Conservation (phyloP, 1,284 basidiomycete species). For the Bjerkandera adusta region DNA sequence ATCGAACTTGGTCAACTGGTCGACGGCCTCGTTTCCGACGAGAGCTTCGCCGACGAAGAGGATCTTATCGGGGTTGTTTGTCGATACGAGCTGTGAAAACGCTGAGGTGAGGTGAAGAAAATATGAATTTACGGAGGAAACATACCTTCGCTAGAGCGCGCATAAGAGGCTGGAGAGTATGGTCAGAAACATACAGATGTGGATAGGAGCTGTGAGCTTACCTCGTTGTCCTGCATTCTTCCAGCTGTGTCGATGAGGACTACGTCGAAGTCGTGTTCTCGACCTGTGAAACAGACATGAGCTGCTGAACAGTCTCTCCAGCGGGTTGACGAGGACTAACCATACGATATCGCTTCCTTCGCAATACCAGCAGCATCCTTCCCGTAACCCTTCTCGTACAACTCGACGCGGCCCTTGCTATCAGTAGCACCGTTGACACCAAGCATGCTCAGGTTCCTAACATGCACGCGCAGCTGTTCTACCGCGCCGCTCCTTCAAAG, state of each 20-base stretch:
- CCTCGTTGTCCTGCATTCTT: slow-evolving; percentile 98
- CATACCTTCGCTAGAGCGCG: slow-evolving; percentile 98
- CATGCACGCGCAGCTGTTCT: slow-evolving; percentile 96
- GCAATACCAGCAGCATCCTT: slow-evolving; percentile 98
- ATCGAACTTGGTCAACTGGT: slow-evolving; percentile 94
- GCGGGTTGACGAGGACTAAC: slow-evolving; percentile 38
- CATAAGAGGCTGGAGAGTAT: slow-evolving; percentile 75
- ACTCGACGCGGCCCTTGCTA: slow-evolving; percentile 80
- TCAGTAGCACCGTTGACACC: slow-evolving; percentile 66
- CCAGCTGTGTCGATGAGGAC: slow-evolving; percentile 98
- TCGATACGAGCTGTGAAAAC: slow-evolving; percentile 73
- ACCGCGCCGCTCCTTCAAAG: slow-evolving; percentile 88
- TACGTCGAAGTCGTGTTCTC: slow-evolving; percentile 88
- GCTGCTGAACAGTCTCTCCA: background rate
- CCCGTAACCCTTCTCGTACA: slow-evolving; percentile 96
- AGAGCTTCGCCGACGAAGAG: slow-evolving; percentile 95
- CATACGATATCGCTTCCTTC: slow-evolving; percentile 90
- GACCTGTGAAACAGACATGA: slow-evolving; percentile 44
- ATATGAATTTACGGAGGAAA: slow-evolving; percentile 46
- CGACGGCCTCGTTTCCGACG: slow-evolving; percentile 96
- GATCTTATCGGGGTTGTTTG: slow-evolving; percentile 94
- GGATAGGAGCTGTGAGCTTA: slow-evolving; percentile 37
- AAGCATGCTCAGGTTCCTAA: slow-evolving; percentile 90
- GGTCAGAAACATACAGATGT: slow-evolving; percentile 1
- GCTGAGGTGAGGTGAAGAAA: slow-evolving; percentile 7